Evolutionary conservation across 202 grass and related monocot genomes (phyloP).

Genomic region (Zoysia matrella): DNA sequence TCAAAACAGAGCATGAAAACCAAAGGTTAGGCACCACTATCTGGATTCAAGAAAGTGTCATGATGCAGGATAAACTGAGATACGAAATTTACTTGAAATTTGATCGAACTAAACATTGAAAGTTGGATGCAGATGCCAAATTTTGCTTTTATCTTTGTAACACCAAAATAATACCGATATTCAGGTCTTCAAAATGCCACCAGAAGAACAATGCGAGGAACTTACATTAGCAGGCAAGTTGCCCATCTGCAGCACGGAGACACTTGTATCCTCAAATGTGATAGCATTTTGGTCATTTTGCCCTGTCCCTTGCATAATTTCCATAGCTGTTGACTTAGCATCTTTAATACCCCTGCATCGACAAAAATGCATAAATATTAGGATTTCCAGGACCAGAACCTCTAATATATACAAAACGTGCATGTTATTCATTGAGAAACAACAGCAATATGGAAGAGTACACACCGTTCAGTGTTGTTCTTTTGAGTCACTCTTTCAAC

Average conservation of each 20-base stretch:
- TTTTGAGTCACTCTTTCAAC: conserved; percentile 62
- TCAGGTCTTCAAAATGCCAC: background rate
- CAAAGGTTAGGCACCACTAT: background rate
- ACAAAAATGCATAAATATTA: conserved; percentile 34
- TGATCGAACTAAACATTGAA: background rate
- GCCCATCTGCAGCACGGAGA: conserved; percentile 55
- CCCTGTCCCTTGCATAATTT: conserved; percentile 36
- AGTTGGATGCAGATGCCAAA: conserved; percentile 8
- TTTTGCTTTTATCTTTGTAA: background rate
- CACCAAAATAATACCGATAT: background rate
- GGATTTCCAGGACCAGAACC: background rate
- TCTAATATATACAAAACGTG: conserved; percentile 3
- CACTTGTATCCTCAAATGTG: conserved; percentile 48
- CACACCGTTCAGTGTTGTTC: conserved; percentile 61
- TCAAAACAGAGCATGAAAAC: background rate
- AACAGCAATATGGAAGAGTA: conserved; percentile 5
- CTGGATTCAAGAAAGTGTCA: conserved; percentile 5
- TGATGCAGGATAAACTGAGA: conserved; percentile 6
- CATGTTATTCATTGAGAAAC: background rate
- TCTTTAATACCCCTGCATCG: conserved; percentile 57
- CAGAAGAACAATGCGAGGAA: conserved; percentile 14
- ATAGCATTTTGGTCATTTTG: conserved; percentile 51
- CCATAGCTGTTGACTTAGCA: conserved; percentile 57
- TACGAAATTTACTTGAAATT: conserved; percentile 14
- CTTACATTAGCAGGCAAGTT: conserved; percentile 64